Evolutionary conservation across 2,329 filamentous ascomycete species (phyloP).

Genomic region (Plectosphaerella cucumerina): DNA sequence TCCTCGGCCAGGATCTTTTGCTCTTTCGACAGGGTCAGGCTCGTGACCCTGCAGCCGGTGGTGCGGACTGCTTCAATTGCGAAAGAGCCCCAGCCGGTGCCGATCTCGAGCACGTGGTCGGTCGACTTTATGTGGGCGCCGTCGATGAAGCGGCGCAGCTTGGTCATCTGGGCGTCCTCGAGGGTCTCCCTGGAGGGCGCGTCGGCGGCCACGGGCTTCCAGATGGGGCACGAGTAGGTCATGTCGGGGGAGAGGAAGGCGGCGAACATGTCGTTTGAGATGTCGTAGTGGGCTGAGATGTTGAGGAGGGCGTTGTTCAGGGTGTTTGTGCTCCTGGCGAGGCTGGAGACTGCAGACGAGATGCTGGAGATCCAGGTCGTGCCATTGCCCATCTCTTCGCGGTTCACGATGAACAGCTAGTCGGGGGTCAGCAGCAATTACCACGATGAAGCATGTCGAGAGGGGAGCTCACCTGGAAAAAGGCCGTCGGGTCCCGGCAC

Average conservation of each 20-base stretch:
- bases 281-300: slow-evolving; percentile 70
- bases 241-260: slow-evolving; percentile 71
- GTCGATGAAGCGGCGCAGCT: slow-evolving; percentile 61
- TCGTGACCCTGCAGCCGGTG: slow-evolving; percentile 66
- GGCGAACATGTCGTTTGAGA: slow-evolving; percentile 72
- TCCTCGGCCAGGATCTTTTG: slow-evolving; percentile 65
- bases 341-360: slow-evolving; percentile 50
- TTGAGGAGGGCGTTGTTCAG: slow-evolving; percentile 58
- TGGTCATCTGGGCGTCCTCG: slow-evolving; percentile 63
- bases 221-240: slow-evolving; percentile 71
- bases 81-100: slow-evolving; percentile 72
- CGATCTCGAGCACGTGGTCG: slow-evolving; percentile 71
- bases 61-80: slow-evolving; percentile 63
- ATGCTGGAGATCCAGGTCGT: slow-evolving; percentile 58
- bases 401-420: slow-evolving; percentile 67
- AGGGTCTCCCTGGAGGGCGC: slow-evolving; percentile 48
- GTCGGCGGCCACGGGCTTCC: slow-evolving; percentile 42
- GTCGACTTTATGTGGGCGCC: slow-evolving; percentile 58
- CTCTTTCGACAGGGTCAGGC: slow-evolving; percentile 63
- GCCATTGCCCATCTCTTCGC: slow-evolving; percentile 59
- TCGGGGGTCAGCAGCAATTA: slow-evolving; percentile 13
- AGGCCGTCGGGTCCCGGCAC: slow-evolving; percentile 61
- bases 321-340: slow-evolving; percentile 55
- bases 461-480: slow-evolving; percentile 53
- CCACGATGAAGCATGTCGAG: background rate